Base-by-base conservation (phyloP, 176 grass and related monocot genomes). In the Microstegium vimineum region DNA sequence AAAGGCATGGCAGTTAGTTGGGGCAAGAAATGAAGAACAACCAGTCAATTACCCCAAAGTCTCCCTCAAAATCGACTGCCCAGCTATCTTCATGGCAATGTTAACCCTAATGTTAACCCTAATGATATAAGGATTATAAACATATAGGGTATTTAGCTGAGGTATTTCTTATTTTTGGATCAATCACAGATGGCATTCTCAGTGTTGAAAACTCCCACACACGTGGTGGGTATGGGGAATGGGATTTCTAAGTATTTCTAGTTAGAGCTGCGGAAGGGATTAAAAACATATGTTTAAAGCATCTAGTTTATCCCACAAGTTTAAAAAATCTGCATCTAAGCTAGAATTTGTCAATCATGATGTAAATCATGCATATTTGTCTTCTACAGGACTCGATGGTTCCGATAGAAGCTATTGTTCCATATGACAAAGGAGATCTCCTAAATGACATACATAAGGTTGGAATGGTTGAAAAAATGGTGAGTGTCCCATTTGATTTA, bases 381-480 rank as follows among this genome's bases (percentile, higher is more conserved):
- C 30, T 70, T 73, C 33, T 66, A 76, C 71, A 98, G 95, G 84
- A 95, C 33, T 95, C 92, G 0, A 22, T 95, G 82, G 95, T 93
- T 65, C 92, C 86, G 4, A 89, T 98, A 52, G 95, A 98, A 98
- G 92, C 95, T 90, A 82, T 95, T 82, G 76, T 98, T 52, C 95
- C 95, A 1, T 98, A 91, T 40, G 89, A 93, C 71, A 90, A 98
- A 91, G 95, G 95, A 46, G 93, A 95, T 51, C 82, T 98, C 12
- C 89, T 98, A 26, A 95, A 93, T 78, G 84, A 86, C 67, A 98
- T 98, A 86, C 90, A 98, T 85, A 94, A 93, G 80, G 87, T 95
- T 84, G 95, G 95, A 76, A 93, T 93, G 86, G 86, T 98, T 52
- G 95, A 98, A 73, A 86, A 66, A 98, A 88, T 85, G 71, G 90